These are phyloP conservation scores for Paulownia fortunei DNA, from an alignment of 257 asterid species.

Conservation along the genomic window DNA sequence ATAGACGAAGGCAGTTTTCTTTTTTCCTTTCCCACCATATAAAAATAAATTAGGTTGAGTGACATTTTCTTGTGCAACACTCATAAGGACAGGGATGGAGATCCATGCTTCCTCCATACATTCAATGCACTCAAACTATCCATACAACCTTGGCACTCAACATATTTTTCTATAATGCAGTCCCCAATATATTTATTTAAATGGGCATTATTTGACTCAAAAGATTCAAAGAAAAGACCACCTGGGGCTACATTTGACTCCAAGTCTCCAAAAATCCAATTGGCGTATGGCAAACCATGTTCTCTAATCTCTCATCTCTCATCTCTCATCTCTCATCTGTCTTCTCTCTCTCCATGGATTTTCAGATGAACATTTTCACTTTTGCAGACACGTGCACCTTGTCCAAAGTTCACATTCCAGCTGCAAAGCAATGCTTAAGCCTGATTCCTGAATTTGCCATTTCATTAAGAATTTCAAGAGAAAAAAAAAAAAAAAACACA, in stretches of 20 bases:
- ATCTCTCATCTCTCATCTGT: background rate
- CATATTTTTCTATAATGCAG: background rate
- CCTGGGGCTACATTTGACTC: slow-evolving; percentile 1
- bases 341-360: background rate
- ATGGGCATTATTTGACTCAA: background rate
- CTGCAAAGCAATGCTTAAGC: slow-evolving; percentile 20
- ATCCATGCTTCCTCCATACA: slow-evolving; percentile 38
- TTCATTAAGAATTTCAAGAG: background rate
- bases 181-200: background rate
- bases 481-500: background rate
- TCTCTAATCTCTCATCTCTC: background rate
- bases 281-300: slow-evolving; percentile 23
- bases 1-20: background rate
- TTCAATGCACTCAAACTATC: slow-evolving; percentile 41
- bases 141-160: background rate
- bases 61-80: slow-evolving; percentile 28
- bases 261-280: background rate
- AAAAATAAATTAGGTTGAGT: background rate
- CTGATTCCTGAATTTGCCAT: background rate
- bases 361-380: slow-evolving; percentile 26
- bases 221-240: slow-evolving; percentile 9
- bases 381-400: slow-evolving; percentile 27
- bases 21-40: too few species aligned
- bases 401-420: slow-evolving; percentile 35
- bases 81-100: slow-evolving; percentile 36